phyloP scores from a whole-genome alignment of 2,329 filamentous ascomycete genomes.

The Coniochaeta sp. region DNA sequence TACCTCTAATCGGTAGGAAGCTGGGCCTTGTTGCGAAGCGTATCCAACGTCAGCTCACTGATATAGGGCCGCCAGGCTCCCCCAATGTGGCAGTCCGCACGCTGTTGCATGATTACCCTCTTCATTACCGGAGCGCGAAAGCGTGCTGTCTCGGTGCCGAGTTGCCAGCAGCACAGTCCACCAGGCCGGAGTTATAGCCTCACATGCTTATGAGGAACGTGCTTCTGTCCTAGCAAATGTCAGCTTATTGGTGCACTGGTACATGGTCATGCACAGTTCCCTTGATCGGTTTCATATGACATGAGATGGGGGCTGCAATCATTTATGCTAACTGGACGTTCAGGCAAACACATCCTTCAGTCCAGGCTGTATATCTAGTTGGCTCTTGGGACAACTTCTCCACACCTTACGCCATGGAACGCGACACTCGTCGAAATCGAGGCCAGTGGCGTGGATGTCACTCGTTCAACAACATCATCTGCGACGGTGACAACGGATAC shows the following conservation, averaged over 20 bases:
- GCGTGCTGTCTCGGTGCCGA: not conserved
- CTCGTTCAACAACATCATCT: conserved; percentile 77
- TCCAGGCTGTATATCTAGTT: conserved; percentile 68
- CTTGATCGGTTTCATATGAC: not conserved
- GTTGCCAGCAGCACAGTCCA: not conserved
- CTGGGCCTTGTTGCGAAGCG: not conserved
- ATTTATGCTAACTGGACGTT: not conserved
- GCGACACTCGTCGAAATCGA: conserved; percentile 65
- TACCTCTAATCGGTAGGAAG: not conserved
- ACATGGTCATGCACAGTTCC: not conserved
- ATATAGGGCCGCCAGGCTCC: not conserved
- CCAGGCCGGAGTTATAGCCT: not conserved
- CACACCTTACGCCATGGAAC: conserved; percentile 71
- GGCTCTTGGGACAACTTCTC: conserved; percentile 96
- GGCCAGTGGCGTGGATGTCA: conserved; percentile 85
- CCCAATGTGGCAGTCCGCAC: not conserved
- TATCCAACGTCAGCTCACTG: not conserved
- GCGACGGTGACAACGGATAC: conserved; percentile 59
- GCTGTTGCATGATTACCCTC: not conserved
- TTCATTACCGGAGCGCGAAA: not conserved
- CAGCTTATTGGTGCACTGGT: conserved; percentile 1
- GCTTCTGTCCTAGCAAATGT: not conserved
- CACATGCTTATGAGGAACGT: not conserved
- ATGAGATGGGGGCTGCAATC: not conserved
- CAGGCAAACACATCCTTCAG: conserved; percentile 54